Evolutionary conservation across 352 stramenopile genomes (phyloP).

Genomic region (Phytophthora megakarya): DNA sequence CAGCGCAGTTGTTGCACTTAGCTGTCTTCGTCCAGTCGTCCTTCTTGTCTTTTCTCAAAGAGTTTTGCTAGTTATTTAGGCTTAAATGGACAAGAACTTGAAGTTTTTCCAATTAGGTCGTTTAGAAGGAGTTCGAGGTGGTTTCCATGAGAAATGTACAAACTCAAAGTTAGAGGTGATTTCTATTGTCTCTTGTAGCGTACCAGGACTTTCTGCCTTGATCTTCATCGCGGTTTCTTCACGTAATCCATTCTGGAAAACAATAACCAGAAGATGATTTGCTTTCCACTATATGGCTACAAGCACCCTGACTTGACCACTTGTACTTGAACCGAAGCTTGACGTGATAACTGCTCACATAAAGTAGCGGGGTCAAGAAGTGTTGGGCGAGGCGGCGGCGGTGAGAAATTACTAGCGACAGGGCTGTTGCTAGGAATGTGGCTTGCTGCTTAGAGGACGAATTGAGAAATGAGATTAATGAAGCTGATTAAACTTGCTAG

Average conservation of each 20-base stretch:
- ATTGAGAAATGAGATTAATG: too few relatives aligned
- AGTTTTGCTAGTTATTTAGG: not conserved
- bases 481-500: too few relatives aligned
- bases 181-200: slow-evolving; percentile 18
- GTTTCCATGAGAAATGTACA: slow-evolving; percentile 16
- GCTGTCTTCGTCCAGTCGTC: too few relatives aligned
- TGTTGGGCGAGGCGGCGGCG: not conserved
- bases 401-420: too few relatives aligned
- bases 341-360: slow-evolving; percentile 17
- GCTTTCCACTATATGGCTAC: slow-evolving; percentile 14
- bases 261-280: slow-evolving; percentile 8
- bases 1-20: too few relatives aligned
- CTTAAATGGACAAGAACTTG: not conserved
- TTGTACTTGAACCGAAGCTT: too few relatives aligned
- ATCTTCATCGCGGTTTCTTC: slow-evolving; percentile 24
- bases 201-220: slow-evolving; percentile 21
- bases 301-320: not conserved
- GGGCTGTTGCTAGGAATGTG: too few relatives aligned
- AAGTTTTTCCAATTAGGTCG: not conserved
- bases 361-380: too few relatives aligned
- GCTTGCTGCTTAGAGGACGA: too few relatives aligned
- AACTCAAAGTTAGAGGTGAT: slow-evolving; percentile 21
- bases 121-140: slow-evolving; percentile 3
- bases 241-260: slow-evolving; percentile 22
- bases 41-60: slow-evolving; percentile 5